Conservation (phyloP, 2,329 filamentous ascomycete genomes). For the Aspergillus candidus region DNA sequence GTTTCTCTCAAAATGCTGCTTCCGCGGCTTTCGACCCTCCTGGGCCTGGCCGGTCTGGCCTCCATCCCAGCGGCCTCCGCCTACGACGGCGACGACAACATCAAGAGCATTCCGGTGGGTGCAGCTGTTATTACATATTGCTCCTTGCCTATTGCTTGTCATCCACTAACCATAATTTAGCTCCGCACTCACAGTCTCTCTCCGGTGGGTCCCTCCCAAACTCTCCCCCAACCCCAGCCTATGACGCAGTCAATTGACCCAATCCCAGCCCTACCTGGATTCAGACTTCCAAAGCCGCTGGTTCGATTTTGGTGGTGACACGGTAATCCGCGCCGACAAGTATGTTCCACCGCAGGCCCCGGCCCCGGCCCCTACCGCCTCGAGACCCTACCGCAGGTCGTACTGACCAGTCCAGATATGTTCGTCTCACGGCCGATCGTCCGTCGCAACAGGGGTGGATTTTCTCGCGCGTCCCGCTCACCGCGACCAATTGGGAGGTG, state of each 20-base stretch:
- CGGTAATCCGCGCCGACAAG: constrained; percentile 68
- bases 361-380: neutral
- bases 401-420: constrained; percentile 57
- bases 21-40: constrained; percentile 28
- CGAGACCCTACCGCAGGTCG: neutral
- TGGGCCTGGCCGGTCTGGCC: constrained; percentile 32
- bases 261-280: constrained; percentile 79
- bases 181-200: constrained; percentile 79
- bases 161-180: constrained; percentile 41
- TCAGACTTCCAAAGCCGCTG: constrained; percentile 97
- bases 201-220: constrained; percentile 54
- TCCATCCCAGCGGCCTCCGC: constrained; percentile 26
- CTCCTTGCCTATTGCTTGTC: too few relatives aligned
- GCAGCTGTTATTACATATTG: neutral
- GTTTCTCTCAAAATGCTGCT: constrained; percentile 24
- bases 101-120: constrained; percentile 62
- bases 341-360: constrained; percentile 19
- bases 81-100: constrained; percentile 47
- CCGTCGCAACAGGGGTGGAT: constrained; percentile 89
- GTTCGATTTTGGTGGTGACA: constrained; percentile 98
- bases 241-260: constrained; percentile 13
- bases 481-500: constrained; percentile 95
- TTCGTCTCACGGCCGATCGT: constrained; percentile 84
- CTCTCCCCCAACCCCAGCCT: constrained; percentile 4
- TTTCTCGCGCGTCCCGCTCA: constrained; percentile 88